phyloP scores from a whole-genome alignment of 2,329 filamentous ascomycete genomes.

The Beauveria asiatica region DNA sequence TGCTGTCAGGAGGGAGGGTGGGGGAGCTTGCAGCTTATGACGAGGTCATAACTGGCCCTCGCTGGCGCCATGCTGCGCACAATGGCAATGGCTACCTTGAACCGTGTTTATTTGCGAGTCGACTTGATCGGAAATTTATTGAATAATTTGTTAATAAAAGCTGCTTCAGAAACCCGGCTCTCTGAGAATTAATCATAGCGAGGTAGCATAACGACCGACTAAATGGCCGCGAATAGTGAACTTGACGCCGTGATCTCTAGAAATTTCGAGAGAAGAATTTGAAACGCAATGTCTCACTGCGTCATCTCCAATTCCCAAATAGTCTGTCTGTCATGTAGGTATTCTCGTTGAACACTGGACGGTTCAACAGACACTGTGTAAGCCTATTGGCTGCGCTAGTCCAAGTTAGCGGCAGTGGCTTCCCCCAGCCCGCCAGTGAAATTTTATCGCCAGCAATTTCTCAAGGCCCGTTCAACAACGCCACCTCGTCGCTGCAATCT shows the following conservation, averaged over 20 bases:
- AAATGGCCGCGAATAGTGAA: too few relatives aligned
- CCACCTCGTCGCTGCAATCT: background rate
- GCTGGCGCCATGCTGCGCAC: background rate
- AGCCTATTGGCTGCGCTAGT: constrained; percentile 10
- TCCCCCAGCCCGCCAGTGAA: background rate
- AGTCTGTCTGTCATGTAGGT: too few relatives aligned
- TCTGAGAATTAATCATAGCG: too few relatives aligned
- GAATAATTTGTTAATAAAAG: too few relatives aligned
- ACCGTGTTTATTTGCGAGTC: too few relatives aligned
- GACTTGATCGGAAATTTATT: background rate
- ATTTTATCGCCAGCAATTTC: background rate
- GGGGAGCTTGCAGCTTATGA: background rate
- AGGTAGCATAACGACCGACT: too few relatives aligned
- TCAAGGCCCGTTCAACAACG: constrained; percentile 1
- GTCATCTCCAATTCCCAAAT: too few relatives aligned
- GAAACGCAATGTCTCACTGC: too few relatives aligned
- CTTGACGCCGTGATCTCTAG: too few relatives aligned
- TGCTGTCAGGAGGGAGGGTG: background rate
- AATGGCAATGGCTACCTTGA: background rate
- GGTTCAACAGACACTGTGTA: constrained; percentile 1
- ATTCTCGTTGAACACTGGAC: background rate
- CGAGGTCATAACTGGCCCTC: background rate
- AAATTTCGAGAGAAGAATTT: too few relatives aligned
- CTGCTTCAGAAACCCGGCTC: too few relatives aligned
- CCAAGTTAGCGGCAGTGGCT: background rate